phyloP scores from a whole-genome alignment of 1,139 yeast species.

The Kodamaea alishanica region DNA sequence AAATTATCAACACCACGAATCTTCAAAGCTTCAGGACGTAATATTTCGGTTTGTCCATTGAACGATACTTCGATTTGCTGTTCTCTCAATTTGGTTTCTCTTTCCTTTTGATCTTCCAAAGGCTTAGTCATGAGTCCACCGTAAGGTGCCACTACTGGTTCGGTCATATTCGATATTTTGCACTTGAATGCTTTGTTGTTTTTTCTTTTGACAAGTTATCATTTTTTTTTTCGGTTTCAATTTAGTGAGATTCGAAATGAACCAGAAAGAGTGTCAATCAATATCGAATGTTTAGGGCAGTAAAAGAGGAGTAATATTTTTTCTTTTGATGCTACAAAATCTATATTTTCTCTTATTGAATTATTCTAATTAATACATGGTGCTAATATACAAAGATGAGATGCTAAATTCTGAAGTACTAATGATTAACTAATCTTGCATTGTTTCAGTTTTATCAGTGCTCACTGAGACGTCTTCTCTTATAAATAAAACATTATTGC shows the following conservation, averaged over 20 bases:
- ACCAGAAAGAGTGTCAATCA: no score
- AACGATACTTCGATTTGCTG: slow-evolving; percentile 35
- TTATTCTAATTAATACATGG: background rate
- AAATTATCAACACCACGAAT: slow-evolving; percentile 66
- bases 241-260: background rate
- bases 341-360: background rate
- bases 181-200: slow-evolving; percentile 32
- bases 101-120: slow-evolving; percentile 36
- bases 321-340: background rate
- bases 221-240: background rate
- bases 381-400: no score
- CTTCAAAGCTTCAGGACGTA: slow-evolving; percentile 50
- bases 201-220: slow-evolving; percentile 26
- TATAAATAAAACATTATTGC: slow-evolving; percentile 74
- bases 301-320: background rate
- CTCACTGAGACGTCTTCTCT: slow-evolving; percentile 27
- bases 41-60: slow-evolving; percentile 26
- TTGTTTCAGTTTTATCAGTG: background rate
- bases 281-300: no score
- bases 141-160: slow-evolving; percentile 41
- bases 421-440: background rate
- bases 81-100: slow-evolving; percentile 28
- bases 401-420: background rate
- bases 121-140: slow-evolving; percentile 43
- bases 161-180: slow-evolving; percentile 22